These are phyloP conservation scores for Gnetum montanum DNA, from an alignment of 75 land plant genomes.

Conservation along the genomic window DNA sequence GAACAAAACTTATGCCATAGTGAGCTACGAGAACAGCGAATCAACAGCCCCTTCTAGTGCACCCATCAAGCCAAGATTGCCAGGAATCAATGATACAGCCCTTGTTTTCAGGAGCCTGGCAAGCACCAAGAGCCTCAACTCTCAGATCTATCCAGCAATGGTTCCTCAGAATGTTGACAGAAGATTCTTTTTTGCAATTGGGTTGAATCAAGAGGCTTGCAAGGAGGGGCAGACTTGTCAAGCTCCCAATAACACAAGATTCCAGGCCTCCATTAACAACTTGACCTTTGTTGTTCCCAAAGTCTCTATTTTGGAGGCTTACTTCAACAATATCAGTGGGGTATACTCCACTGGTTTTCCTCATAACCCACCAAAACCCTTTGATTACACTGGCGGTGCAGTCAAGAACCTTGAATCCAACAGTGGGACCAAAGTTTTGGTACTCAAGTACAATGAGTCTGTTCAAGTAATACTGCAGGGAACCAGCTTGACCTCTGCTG, in stretches of 20 bases:
- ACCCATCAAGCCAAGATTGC: constrained; percentile 12
- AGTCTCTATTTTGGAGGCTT: constrained; percentile 30
- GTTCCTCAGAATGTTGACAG: constrained; percentile 16
- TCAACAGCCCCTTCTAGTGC: constrained; percentile 2
- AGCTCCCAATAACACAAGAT: constrained; percentile 17
- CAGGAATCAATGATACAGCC: constrained; percentile 22
- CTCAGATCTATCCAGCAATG: constrained; percentile 5
- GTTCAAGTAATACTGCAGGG: constrained; percentile 29
- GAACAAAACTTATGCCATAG: constrained; percentile 8
- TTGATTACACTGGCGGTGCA: constrained; percentile 18
- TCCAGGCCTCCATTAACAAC: constrained; percentile 33
- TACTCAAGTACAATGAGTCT: constrained; percentile 17
- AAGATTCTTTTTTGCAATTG: constrained; percentile 7
- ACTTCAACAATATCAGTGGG: constrained; percentile 28
- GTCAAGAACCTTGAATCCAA: constrained; percentile 6
- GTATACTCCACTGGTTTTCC: constrained; percentile 25
- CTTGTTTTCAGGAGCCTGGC: constrained; percentile 5
- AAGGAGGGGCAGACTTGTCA: constrained; percentile 6
- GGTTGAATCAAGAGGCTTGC: constrained; percentile 20
- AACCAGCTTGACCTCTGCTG: constrained; percentile 16
- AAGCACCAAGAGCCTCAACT: constrained; percentile 11
- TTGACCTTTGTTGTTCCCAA: constrained; percentile 15
- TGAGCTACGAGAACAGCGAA: constrained; percentile 16
- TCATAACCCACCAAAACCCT: constrained; percentile 13
- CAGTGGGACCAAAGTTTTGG: constrained; percentile 35